phyloP scores from a whole-genome alignment of 2,329 filamentous ascomycete genomes.

The Penicillium freii region DNA sequence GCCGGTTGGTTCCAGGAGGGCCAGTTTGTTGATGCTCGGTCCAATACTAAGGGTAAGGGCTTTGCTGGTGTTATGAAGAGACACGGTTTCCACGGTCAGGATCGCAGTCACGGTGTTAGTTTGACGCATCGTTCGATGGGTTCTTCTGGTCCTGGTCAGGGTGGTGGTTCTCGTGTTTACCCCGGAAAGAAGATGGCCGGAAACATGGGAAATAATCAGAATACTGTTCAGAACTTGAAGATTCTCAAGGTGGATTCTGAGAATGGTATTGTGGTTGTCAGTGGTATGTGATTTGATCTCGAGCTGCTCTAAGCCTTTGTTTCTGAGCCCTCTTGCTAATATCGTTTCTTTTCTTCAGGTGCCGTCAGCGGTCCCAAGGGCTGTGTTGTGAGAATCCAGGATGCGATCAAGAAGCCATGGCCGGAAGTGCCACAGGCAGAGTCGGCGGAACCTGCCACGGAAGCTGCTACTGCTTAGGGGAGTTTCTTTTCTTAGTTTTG shows the following conservation, averaged over 20 bases:
- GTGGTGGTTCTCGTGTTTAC: constrained; percentile 84
- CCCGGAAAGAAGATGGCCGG: constrained; percentile 98
- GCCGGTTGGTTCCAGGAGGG: constrained; percentile 92
- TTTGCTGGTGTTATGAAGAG: constrained; percentile 98
- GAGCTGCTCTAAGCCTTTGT: neutral
- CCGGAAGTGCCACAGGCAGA: constrained; percentile 46
- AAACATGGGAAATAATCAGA: constrained; percentile 84
- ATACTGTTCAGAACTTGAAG: constrained; percentile 88
- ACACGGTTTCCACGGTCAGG: constrained; percentile 85
- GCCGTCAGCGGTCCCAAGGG: constrained; percentile 85
- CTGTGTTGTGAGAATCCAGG: constrained; percentile 78
- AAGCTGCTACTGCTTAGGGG: constrained; percentile 30
- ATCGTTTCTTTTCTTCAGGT: constrained; percentile 40
- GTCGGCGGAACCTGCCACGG: constrained; percentile 28
- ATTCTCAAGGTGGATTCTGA: constrained; percentile 84
- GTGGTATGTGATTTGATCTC: constrained; percentile 54
- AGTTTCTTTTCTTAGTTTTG: constrained; percentile 6
- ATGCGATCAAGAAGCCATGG: constrained; percentile 85
- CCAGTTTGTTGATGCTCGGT: constrained; percentile 83
- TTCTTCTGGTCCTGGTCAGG: constrained; percentile 84
- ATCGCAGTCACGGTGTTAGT: constrained; percentile 91
- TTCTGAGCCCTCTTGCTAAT: constrained; percentile 7
- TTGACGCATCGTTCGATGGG: constrained; percentile 90
- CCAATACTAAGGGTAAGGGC: constrained; percentile 79
- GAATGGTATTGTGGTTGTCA: constrained; percentile 83